Conservation (phyloP, 139 green algal species). For the Chlamydomonas schloesseri region DNA sequence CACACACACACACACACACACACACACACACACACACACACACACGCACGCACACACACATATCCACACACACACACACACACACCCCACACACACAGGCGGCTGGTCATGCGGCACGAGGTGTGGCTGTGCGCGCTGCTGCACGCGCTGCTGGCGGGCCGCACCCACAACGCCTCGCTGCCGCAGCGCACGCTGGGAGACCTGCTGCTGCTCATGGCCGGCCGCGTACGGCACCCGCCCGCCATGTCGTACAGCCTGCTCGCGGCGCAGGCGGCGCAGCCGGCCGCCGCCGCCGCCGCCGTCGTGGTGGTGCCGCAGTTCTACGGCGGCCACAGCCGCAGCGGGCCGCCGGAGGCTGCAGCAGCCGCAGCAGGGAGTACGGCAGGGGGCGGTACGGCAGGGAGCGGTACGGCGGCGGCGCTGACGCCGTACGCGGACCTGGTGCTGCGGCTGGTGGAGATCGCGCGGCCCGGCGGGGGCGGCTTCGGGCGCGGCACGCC, state of each 20-base stretch:
- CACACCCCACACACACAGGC: too few species aligned
- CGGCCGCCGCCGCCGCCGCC: too few species aligned
- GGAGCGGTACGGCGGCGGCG: neutral
- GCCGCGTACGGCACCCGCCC: slow-evolving; percentile 63
- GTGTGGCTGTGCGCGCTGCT: slow-evolving; percentile 45
- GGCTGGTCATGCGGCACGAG: slow-evolving; percentile 43
- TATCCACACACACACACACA: too few species aligned
- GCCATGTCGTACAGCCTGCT: slow-evolving; percentile 11
- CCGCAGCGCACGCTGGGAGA: slow-evolving; percentile 55
- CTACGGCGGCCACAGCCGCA: neutral
- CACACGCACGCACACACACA: too few species aligned
- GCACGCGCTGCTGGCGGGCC: slow-evolving; percentile 55
- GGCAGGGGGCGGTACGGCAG: neutral
- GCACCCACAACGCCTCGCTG: slow-evolving; percentile 53
- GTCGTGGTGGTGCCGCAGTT: neutral
- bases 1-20: too few species aligned
- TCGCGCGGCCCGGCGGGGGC: slow-evolving; percentile 11
- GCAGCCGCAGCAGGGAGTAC: too few species aligned
- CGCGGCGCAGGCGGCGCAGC: too few species aligned
- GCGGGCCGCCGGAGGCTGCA: too few species aligned
- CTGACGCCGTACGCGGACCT: neutral
- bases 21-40: too few species aligned
- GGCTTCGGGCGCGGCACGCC: slow-evolving; percentile 10
- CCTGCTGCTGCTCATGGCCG: slow-evolving; percentile 45
- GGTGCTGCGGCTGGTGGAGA: neutral